Percentiles rank a stretch among this genome's conserved stretches.
phyloP scores from a whole-genome alignment of 106 monocot genomes.

The Vanilla planifolia region DNA sequence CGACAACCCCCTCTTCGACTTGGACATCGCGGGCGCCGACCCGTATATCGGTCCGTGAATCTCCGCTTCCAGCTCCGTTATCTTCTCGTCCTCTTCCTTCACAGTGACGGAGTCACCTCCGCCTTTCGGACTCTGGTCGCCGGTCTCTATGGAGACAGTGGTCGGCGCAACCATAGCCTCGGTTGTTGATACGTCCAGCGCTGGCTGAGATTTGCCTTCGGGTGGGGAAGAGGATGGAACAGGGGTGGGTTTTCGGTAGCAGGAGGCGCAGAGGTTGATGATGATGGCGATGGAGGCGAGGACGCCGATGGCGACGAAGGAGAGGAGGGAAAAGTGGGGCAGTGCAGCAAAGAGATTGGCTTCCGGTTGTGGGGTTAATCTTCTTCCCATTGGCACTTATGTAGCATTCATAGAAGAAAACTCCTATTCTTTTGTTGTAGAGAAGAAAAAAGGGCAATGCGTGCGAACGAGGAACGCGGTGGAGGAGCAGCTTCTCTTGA shows the following conservation, averaged over 20 bases:
- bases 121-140: background rate
- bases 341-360: too few relatives aligned
- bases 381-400: background rate
- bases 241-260: background rate
- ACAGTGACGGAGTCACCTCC: too few relatives aligned
- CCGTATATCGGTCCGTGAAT: background rate
- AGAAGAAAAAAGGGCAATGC: background rate
- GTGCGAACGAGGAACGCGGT: background rate
- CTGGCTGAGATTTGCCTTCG: background rate
- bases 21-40: background rate
- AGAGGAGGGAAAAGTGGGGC: background rate
- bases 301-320: background rate
- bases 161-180: background rate
- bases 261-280: background rate
- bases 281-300: slow-evolving; percentile 1
- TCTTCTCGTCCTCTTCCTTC: background rate
- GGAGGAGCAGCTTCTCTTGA: background rate
- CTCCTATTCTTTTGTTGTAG: background rate
- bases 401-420: background rate
- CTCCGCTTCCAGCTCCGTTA: background rate
- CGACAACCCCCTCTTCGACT: background rate
- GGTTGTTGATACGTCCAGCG: background rate
- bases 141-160: background rate
- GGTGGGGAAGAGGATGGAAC: too few relatives aligned
- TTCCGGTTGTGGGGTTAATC: background rate